Percentiles rank a stretch among this genome's conserved stretches.
Conservation (phyloP, 192 early-diverging fungal genomes). For the Gaertneriomyces sp. region DNA sequence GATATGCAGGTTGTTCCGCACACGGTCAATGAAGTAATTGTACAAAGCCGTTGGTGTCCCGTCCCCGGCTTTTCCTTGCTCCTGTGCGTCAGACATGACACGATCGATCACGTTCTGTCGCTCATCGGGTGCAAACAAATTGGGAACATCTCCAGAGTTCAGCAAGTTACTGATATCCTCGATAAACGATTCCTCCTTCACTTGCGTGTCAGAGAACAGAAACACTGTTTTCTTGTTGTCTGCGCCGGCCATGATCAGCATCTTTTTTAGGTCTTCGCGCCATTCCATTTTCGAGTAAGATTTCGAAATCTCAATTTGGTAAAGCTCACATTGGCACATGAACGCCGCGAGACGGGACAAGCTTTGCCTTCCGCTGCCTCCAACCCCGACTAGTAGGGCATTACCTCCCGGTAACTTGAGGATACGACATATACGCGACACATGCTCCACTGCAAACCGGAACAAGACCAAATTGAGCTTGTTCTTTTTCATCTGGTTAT, state of each 20-base stretch:
- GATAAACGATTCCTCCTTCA: slow-evolving; percentile 64
- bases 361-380: slow-evolving; percentile 58
- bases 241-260: slow-evolving; percentile 48
- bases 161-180: slow-evolving; percentile 57
- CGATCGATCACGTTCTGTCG: slow-evolving; percentile 54
- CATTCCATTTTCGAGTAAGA: slow-evolving; percentile 53
- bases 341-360: slow-evolving; percentile 52
- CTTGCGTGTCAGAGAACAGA: slow-evolving; percentile 59
- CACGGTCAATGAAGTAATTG: slow-evolving; percentile 62
- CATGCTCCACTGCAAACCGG: slow-evolving; percentile 63
- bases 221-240: slow-evolving; percentile 60
- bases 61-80: slow-evolving; percentile 52
- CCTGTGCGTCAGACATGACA: slow-evolving; percentile 45
- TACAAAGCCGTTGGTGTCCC: slow-evolving; percentile 51
- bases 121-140: slow-evolving; percentile 57
- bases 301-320: slow-evolving; percentile 63
- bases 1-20: slow-evolving; percentile 56
- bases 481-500: slow-evolving; percentile 61
- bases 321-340: slow-evolving; percentile 56
- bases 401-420: slow-evolving; percentile 59
- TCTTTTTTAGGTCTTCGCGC: slow-evolving; percentile 61
- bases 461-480: slow-evolving; percentile 60
- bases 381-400: slow-evolving; percentile 61
- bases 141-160: slow-evolving; percentile 61
- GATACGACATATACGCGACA: slow-evolving; percentile 56